phyloP scores from a whole-genome alignment of 2,329 filamentous ascomycete species.

The Penicillium sp. region DNA sequence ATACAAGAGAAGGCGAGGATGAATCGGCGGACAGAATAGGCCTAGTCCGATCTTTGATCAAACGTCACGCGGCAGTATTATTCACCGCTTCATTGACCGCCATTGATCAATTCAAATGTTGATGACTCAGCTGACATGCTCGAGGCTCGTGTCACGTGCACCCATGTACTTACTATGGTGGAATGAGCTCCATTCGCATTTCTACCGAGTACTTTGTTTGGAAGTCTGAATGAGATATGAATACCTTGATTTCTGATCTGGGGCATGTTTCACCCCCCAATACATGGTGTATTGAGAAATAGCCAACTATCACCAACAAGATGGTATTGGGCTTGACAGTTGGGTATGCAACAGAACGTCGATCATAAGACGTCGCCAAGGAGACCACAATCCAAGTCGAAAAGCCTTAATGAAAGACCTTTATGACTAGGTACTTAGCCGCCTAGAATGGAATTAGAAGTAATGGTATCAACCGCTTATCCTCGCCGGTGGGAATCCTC shows the following conservation, averaged over 20 bases:
- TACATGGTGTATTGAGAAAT: too few relatives aligned
- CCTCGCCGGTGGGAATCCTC: too few relatives aligned
- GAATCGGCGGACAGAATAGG: background rate
- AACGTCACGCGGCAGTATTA: conserved; percentile 12
- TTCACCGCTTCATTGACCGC: conserved; percentile 18
- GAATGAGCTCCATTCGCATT: background rate
- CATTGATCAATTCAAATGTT: too few relatives aligned
- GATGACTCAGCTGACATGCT: too few relatives aligned
- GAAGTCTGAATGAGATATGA: background rate
- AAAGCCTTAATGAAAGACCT: background rate
- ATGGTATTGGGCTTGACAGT: conserved; percentile 18
- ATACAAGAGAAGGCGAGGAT: background rate
- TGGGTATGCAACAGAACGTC: conserved; percentile 26
- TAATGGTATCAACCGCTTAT: too few relatives aligned
- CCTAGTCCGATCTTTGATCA: conserved; percentile 3
- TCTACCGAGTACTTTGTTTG: background rate
- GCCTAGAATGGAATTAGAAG: too few relatives aligned
- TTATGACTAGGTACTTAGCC: background rate
- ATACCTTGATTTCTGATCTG: background rate
- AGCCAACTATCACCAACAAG: background rate
- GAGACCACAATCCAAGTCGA: conserved; percentile 18
- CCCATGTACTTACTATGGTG: background rate
- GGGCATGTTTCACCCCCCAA: background rate
- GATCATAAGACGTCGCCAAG: conserved; percentile 19
- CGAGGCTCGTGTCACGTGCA: background rate